phyloP scores from a whole-genome alignment of 495 filamentous ascomycete genomes.

The Penicillium pancosmium region DNA sequence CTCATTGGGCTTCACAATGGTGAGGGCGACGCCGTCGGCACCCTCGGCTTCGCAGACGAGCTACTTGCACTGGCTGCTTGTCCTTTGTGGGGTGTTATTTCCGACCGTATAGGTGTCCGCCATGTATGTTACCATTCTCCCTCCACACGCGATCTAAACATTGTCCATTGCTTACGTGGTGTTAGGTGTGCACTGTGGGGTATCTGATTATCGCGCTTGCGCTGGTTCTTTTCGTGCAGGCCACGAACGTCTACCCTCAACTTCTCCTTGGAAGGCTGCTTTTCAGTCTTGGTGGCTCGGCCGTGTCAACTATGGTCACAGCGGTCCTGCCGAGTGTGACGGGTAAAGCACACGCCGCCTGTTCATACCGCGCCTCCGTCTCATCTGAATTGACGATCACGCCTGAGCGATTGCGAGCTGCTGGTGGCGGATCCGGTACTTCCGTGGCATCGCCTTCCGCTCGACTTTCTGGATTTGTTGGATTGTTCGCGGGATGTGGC shows the following conservation, averaged over 20 bases:
- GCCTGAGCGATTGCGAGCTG: conserved; percentile 43
- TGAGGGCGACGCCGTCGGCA: conserved; percentile 90
- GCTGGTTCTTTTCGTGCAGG: conserved; percentile 80
- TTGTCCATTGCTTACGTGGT: conserved; percentile 6
- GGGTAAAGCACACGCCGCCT: conserved; percentile 32
- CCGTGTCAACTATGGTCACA: conserved; percentile 96
- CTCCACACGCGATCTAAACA: neutral
- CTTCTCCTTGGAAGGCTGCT: conserved; percentile 81
- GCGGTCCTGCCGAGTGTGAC: conserved; percentile 90
- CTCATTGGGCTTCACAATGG: conserved; percentile 73
- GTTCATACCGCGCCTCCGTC: conserved; percentile 44
- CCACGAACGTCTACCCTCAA: conserved; percentile 85
- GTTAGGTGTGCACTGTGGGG: conserved; percentile 71
- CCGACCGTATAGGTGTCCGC: conserved; percentile 84
- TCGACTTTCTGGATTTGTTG: conserved; percentile 84
- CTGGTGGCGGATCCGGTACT: conserved; percentile 14
- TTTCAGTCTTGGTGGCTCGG: conserved; percentile 89
- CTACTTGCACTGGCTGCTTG: conserved; percentile 87
- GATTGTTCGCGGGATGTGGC: conserved; percentile 88
- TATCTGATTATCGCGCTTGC: conserved; percentile 78
- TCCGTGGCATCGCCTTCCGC: conserved; percentile 47
- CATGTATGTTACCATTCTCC: conserved; percentile 40
- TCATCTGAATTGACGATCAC: conserved; percentile 68
- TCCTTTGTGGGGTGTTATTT: conserved; percentile 89
- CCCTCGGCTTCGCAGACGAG: conserved; percentile 94